Base-by-base conservation (phyloP, 345 rosid species). In the Arabis hirsuta region DNA sequence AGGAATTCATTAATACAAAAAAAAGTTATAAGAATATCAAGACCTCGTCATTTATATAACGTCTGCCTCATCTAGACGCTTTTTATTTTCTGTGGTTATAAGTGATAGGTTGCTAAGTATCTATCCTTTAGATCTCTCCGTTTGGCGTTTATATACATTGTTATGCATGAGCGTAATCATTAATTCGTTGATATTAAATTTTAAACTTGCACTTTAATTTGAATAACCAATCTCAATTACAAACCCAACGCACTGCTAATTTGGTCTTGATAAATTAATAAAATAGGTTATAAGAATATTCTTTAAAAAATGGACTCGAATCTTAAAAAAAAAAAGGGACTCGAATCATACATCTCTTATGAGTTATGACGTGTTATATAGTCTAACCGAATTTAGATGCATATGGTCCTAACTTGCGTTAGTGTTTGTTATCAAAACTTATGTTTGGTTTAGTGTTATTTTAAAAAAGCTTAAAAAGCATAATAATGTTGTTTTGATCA, bases 81-180 rank as follows among this genome's bases (percentile, higher is more conserved):
- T 51, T 48, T 26, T 10, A 16, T 50, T 26, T 41, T 60, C 5
- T 71, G 68, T 52, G 68, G 62, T 61, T 51, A 12, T 11, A 60
- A 12, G 39, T 41, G 74, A 70, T 70, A 57, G 19, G 29, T 36
- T n/a, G 20, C 13, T 12, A 61, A 61, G 45, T 53, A 61, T 41
- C 44, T 61, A 31, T 62, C 62, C 38, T 41, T 12, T 42, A 43
- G 55, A 71, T 71, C 52, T 50, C 52, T 4, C 38, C 42, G 0
- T 51, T 71, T 71, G 61, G 51, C 61, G 45, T 60, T 71, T 9
- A 53, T 66, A 4, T 29, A 5, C 41, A 24, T 16, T 13, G 2
- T 12, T 68, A 68, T 44, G 63, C 47, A 56, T 47, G 48, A 36
- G 20, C 14, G 4, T 36, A 47, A 46, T 3, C 48, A 46, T 57